phyloP scores from a whole-genome alignment of 225 moss, liverwort and hornwort species.

The Sphagnum tenellum region DNA sequence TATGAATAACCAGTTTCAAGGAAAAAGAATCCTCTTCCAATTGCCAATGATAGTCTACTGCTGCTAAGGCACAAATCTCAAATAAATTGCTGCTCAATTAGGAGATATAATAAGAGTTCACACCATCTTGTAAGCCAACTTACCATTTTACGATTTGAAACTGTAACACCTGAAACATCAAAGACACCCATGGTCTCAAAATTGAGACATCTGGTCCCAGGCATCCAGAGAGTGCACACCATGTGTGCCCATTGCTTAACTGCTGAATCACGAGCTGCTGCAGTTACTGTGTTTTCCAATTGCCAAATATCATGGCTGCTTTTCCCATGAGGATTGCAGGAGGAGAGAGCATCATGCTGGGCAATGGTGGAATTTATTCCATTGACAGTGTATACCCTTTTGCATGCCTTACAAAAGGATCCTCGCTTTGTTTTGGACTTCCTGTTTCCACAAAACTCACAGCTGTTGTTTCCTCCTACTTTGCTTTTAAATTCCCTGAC shows the following conservation, averaged over 20 bases:
- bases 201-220: conserved; percentile 91
- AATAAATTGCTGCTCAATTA: too few species aligned
- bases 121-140: conserved; percentile 1
- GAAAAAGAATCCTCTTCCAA: too few species aligned
- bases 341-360: too few species aligned
- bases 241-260: conserved; percentile 92
- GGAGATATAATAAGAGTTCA: too few species aligned
- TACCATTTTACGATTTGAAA: conserved; percentile 65
- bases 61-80: too few species aligned
- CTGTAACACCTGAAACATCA: conserved; percentile 74
- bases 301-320: conserved; percentile 18
- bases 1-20: too few species aligned
- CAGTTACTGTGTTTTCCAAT: conserved; percentile 46
- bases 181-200: conserved; percentile 89
- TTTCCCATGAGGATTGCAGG: too few species aligned
- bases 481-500: conserved; percentile 6
- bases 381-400: conserved; percentile 3
- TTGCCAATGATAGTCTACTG: too few species aligned
- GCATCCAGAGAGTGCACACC: conserved; percentile 99
- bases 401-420: conserved; percentile 28
- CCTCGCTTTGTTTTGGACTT: conserved; percentile 12
- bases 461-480: conserved; percentile 5
- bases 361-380: neutral
- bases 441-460: conserved; percentile 19
- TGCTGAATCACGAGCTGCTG: conserved; percentile 39